A percentile compares a stretch with the other conserved stretches of the same genome.
Conservation (phyloP, 352 stramenopile species). For the Thalassiosira livingstoniorum region DNA sequence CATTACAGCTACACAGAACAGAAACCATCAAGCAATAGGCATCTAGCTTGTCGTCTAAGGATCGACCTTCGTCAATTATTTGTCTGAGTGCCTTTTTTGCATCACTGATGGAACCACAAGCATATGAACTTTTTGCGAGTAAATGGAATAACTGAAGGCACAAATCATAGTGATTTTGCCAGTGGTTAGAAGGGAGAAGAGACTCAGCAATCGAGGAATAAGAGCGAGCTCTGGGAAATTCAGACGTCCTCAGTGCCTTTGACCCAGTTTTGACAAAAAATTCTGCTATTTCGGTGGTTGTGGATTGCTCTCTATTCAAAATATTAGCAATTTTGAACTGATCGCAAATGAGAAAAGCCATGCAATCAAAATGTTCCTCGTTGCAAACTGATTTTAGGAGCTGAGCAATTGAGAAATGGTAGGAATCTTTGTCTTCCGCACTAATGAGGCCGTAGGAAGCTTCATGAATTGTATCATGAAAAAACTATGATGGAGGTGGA, state of each 20-base stretch:
- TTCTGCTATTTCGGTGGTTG: conserved; percentile 27
- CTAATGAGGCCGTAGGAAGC: conserved; percentile 55
- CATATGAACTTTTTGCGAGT: conserved; percentile 27
- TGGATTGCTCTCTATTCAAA: conserved; percentile 9
- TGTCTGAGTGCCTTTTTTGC: conserved; percentile 21
- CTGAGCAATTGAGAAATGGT: conserved; percentile 46
- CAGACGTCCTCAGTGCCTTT: conserved; percentile 19
- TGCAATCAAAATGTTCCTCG: conserved; percentile 11
- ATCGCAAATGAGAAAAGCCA: conserved; percentile 34
- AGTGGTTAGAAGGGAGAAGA: conserved; percentile 39
- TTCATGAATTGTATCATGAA: conserved; percentile 56
- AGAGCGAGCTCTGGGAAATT: conserved; percentile 24
- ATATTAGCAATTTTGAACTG: conserved; percentile 50
- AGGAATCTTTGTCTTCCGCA: conserved; percentile 23
- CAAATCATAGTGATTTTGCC: conserved; percentile 38
- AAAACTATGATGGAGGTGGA: too few relatives aligned
- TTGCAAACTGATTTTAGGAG: conserved; percentile 22
- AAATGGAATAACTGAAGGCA: conserved; percentile 17
- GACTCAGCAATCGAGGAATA: conserved; percentile 37
- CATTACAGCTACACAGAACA: neutral
- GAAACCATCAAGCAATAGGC: conserved; percentile 27
- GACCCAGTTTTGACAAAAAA: conserved; percentile 39
- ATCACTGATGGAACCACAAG: conserved; percentile 29
- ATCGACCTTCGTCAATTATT: conserved; percentile 40
- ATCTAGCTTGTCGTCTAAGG: conserved; percentile 46